These are phyloP conservation scores for Cercospora brassicicola DNA, from an alignment of 2,329 filamentous ascomycete species.

Conservation along the genomic window DNA sequence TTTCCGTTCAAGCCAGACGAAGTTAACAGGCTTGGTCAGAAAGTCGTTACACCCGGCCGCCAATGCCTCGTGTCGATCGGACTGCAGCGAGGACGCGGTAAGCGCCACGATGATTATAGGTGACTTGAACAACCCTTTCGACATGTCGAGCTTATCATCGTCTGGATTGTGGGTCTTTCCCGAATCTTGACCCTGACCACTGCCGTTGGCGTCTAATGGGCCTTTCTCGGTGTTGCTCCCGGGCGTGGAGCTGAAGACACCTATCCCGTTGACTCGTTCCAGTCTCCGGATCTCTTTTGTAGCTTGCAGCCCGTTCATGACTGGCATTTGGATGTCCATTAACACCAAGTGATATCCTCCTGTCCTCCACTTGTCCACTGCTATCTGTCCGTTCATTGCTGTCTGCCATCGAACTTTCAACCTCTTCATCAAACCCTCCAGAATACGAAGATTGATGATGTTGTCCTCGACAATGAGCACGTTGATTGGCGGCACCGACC, in stretches of 20 bases:
- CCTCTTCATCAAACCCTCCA: constrained; percentile 94
- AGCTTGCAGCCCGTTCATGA: constrained; percentile 93
- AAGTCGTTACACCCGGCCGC: constrained; percentile 98
- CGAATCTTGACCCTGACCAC: constrained; percentile 40
- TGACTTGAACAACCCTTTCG: constrained; percentile 75
- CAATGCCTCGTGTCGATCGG: constrained; percentile 89
- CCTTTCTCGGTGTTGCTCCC: constrained; percentile 46
- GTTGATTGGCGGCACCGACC: constrained; percentile 89
- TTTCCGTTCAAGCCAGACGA: constrained; percentile 94
- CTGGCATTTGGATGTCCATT: constrained; percentile 97
- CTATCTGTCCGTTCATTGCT: constrained; percentile 92
- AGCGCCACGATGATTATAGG: constrained; percentile 97
- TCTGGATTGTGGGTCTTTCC: constrained; percentile 49
- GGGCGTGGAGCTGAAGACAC: constrained; percentile 66
- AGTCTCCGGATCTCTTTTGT: constrained; percentile 90
- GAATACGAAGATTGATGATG: constrained; percentile 89
- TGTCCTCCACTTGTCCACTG: constrained; percentile 86
- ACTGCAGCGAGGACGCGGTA: constrained; percentile 90
- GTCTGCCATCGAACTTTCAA: constrained; percentile 95
- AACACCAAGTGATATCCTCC: constrained; percentile 94
- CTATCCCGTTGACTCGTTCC: constrained; percentile 87
- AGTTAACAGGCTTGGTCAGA: constrained; percentile 93
- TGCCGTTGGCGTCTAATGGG: constrained; percentile 29
- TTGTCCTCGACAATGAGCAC: constrained; percentile 98
- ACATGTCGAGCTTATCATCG: constrained; percentile 68